Evolutionary conservation across 208 protist genomes (phyloP).

Genomic region (Histomonas meleagridis): DNA sequence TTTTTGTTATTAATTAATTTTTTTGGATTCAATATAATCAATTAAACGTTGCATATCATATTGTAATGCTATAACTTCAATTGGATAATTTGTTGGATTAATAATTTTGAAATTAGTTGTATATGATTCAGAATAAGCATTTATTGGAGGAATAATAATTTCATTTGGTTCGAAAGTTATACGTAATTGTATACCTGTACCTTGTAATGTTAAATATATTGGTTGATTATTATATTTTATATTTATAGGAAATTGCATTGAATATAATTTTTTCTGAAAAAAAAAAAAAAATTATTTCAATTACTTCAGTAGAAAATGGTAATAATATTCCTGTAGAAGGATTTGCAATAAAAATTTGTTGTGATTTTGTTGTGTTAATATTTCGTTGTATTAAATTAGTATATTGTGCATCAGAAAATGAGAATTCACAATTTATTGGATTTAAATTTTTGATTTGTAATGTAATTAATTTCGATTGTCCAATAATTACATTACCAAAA

Average conservation of each 20-base stretch:
- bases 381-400: too few relatives aligned
- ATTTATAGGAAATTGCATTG: neutral
- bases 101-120: neutral
- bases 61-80: neutral
- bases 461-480: neutral
- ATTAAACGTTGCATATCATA: neutral
- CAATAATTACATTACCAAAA: neutral
- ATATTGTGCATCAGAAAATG: neutral
- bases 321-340: neutral
- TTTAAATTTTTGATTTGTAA: neutral
- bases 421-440: neutral
- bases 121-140: neutral
- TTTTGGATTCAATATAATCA: neutral
- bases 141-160: neutral
- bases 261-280: neutral
- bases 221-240: neutral
- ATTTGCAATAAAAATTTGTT: neutral
- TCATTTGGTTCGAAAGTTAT: neutral
- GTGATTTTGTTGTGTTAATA: too few relatives aligned
- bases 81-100: neutral
- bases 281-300: neutral
- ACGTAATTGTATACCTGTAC: neutral
- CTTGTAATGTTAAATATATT: neutral
- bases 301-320: neutral
- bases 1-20: neutral